Base-by-base conservation (phyloP, 1,284 basidiomycete genomes). In the Tilletia horrida region DNA sequence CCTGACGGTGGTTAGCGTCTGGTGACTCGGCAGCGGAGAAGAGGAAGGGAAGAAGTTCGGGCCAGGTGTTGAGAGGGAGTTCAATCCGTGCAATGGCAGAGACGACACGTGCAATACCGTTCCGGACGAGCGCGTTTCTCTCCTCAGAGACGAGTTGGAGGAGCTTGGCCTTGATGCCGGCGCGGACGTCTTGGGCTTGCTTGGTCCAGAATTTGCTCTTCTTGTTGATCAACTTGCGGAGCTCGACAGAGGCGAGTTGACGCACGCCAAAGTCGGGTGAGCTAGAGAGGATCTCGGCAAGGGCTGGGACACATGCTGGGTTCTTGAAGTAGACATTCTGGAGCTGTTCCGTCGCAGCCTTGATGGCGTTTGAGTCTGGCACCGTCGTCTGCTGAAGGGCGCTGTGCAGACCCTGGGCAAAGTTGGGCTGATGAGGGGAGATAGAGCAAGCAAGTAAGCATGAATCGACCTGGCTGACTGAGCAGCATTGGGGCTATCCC, bases 211-310 rank as follows among this genome's bases (percentile, higher is more conserved):
- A 84, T 82, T 88, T 89, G 74, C 89, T 90, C 78, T 89, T 90
- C 82, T 88, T 87, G 29, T 86, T 83, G 67, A 98, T 87, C 70
- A 95, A 90, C 86, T 99, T 99, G 75, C 96, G 87, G 79, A 97
- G 86, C 85, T 99, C 96, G 68, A 98, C 94, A n/a, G 94, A 93
- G 63, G 94, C 92, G 25, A 99, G 88, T 88, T 99, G 96, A 66
- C 95, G 91, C 70, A 97, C 89, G 21, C 72, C 73, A n/a, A 76
- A 83, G 83, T 94, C 91, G 21, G 90, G 90, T 35, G 91, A 91
- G 78, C 88, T 90, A 42, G 91, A 89, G 66, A 94, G 86, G 80
- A 97, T 92, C 80, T 89, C 89, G 71, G 92, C 91, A 45, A 99
- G 88, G 31, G 91, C 93, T 63, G 94, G 88, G 70, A 99, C 92